These are phyloP conservation scores for Verticillium longisporum DNA, from an alignment of 2,329 filamentous ascomycete species.

Conservation along the genomic window DNA sequence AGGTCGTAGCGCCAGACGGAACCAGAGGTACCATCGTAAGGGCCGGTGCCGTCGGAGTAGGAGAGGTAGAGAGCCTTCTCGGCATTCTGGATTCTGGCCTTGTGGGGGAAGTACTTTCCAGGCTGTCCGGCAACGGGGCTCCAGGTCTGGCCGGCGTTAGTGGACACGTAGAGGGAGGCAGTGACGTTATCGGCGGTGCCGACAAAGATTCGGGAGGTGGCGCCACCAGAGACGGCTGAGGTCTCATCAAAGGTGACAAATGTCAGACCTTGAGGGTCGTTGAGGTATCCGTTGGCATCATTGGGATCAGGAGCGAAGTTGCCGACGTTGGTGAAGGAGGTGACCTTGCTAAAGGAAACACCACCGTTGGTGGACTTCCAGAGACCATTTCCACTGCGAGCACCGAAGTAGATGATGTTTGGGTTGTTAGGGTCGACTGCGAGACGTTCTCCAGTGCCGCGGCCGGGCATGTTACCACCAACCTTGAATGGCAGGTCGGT, in stretches of 20 bases:
- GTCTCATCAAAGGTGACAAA: conserved; percentile 51
- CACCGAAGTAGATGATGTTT: conserved; percentile 51
- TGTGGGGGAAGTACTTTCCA: conserved; percentile 44
- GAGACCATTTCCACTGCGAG: conserved; percentile 50
- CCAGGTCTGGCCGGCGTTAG: conserved; percentile 48
- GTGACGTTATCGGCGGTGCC: conserved; percentile 46
- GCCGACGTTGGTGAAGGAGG: conserved; percentile 45
- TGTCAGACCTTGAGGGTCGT: conserved; percentile 36
- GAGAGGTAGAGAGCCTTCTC: conserved; percentile 49
- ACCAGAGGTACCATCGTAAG: conserved; percentile 48
- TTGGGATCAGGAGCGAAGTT: conserved; percentile 38
- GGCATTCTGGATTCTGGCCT: conserved; percentile 39
- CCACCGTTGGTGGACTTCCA: conserved; percentile 52
- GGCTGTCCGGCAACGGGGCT: conserved; percentile 42
- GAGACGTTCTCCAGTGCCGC: conserved; percentile 51
- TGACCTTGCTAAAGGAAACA: conserved; percentile 41
- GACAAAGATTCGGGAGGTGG: conserved; percentile 50
- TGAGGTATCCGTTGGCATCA: conserved; percentile 33
- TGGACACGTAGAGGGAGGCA: conserved; percentile 46
- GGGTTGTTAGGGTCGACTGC: conserved; percentile 51
- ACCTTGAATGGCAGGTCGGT: conserved; percentile 50
- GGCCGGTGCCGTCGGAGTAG: conserved; percentile 48
- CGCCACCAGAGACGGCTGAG: conserved; percentile 33
- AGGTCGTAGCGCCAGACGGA: conserved; percentile 50
- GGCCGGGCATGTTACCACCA: conserved; percentile 55